phyloP scores from a whole-genome alignment of 2,329 filamentous ascomycete genomes.

The Albifimbria verrucaria region DNA sequence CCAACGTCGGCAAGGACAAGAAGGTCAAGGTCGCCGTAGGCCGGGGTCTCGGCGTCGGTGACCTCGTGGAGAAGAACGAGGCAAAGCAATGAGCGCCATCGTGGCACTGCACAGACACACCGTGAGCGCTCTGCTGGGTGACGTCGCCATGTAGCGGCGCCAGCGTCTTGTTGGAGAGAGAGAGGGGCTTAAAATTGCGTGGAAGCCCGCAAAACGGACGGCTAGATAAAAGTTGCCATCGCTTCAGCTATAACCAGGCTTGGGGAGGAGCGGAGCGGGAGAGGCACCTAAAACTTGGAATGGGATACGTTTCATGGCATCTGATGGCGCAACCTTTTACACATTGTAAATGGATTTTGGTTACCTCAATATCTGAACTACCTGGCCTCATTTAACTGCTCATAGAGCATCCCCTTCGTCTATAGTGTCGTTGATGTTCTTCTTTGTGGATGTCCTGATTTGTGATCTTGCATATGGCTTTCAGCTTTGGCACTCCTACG shows the following conservation, averaged over 20 bases:
- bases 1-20: constrained; percentile 43
- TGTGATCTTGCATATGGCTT: too few relatives aligned
- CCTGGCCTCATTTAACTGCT: too few relatives aligned
- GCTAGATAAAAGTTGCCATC: neutral
- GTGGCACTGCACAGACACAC: constrained; percentile 1
- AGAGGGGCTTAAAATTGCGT: neutral
- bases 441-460: too few relatives aligned
- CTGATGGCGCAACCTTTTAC: neutral
- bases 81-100: constrained; percentile 25
- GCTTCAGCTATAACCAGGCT: neutral
- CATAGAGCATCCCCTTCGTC: too few relatives aligned
- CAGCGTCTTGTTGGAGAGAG: too few relatives aligned
- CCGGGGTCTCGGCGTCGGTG: constrained; percentile 72
- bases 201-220: neutral
- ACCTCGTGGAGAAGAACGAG: constrained; percentile 71
- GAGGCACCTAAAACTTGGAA: neutral
- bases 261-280: neutral
- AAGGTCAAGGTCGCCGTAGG: constrained; percentile 87
- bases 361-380: too few relatives aligned
- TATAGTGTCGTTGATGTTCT: too few relatives aligned
- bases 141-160: too few relatives aligned
- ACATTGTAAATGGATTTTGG: neutral
- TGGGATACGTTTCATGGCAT: neutral
- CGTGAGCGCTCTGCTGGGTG: too few relatives aligned
- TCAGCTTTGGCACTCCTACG: too few relatives aligned